Evolutionary conservation across 352 stramenopile species (phyloP), one percentile per base, ranked within the genome.

Genomic region (Elongisporangium undulatum): DNA sequence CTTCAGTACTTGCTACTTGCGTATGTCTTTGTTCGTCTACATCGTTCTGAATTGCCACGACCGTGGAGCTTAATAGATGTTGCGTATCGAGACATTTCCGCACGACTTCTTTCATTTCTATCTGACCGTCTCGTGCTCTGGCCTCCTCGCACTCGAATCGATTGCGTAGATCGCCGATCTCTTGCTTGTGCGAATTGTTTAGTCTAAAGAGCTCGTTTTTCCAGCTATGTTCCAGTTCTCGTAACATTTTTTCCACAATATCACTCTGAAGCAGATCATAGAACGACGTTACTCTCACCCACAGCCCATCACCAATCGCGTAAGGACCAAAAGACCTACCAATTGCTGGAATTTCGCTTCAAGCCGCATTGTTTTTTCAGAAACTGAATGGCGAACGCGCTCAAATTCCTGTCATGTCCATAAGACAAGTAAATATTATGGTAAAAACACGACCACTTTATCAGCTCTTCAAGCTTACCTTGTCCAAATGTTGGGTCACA

Each of bases 51-150:
- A 90, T 56, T 49, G 72, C 68, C 16, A 90, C 77, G 7, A 90
- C 66, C 0, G 74, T 87, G 17, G 67, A 62, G 56, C 80, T 87
- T 21, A 90, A 54, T 48, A 88, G 58, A 29, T 90, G 77, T 49
- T 90, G 77, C 21, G 74, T 79, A 22, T 90, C 77, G 1, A 85
- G 63, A 39, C 69, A 85, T 48, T 85, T 90, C 12, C 74, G 69
- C 20, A 88, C 24, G 20, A 84, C 63, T 1, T 55, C 62, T 24
- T 80, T 82, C 17, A 81, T 51, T 24, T 90, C 77, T 1, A 71
- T 49, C 13, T 87, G 72, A 21, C 66, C 58, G 55, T 64, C 39
- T 63, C 56, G 48, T 62, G 51, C 12, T 66, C 54, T 29, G 1
- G 34, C 34, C 12, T 45, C 12, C 10, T 45, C 34, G 34, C 34